Evolutionary conservation across 78 protist species (phyloP), one percentile per base, ranked within the genome.

Genomic region (Guillardia theta): DNA sequence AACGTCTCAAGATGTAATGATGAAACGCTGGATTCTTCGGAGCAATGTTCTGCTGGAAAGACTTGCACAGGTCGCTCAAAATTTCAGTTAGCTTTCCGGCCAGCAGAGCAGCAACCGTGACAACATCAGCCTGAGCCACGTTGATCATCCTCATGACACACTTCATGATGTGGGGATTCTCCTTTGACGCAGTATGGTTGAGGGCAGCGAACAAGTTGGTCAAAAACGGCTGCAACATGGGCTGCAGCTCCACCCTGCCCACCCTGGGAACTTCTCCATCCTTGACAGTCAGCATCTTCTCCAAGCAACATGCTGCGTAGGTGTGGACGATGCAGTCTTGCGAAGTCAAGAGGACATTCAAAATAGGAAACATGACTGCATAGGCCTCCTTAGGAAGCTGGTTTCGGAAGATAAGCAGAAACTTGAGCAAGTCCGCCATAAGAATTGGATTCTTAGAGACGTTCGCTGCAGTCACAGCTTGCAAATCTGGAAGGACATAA

Each of bases 1-100:
- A 98, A 41, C 33, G 97, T 93, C 83, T 98, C 99, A 98, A 98
- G 94, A 98, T 96, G 94, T 95, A 98, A 94, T 98, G 98, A 93
- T 96, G 97, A 93, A 98, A 98, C 19, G 70, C 27, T 2, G 99
- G 99, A 93, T 97, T 98, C 80, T 77, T 5, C n/a, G 99, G 99
- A 12, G 83, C 33, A 43, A 70, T 70, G 92, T 98, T 98, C 92
- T 93, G 92, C 30, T 94, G 62, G 21, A 97, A 97, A 37, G 36
- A 54, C 8, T 44, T 37, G 90, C 46, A 44, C 53, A 80, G 50
- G 58, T 80, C 90, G 41, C 39, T 6, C 43, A 97, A 64, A 53
- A 97, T 92, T 4, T 39, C 19, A 30, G 88, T 90, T 54, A 96
- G 94, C 94, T 45, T 22, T 12, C 37, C 44, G 44, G 45, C 53